Conservation (phyloP, 257 asterid genomes). For the Euphrasia confusa region DNA sequence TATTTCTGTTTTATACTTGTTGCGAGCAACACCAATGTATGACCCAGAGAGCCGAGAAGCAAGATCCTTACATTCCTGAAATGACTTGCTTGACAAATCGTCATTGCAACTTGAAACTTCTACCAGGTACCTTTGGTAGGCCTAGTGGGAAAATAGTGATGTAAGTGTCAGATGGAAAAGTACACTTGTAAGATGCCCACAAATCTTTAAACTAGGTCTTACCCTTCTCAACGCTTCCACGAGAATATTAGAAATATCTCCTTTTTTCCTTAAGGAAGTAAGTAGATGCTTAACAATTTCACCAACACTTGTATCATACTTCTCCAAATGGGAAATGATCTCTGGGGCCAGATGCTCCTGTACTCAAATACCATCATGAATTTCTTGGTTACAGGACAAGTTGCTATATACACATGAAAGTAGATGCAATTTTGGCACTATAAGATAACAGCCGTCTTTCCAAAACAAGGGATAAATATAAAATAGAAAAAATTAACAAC, state of each 20-base stretch:
- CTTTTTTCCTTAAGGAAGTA: constrained; percentile 65
- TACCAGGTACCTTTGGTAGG: constrained; percentile 53
- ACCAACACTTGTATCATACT: constrained; percentile 57
- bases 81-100: constrained; percentile 50
- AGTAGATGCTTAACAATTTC: constrained; percentile 87
- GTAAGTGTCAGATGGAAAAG: constrained; percentile 16
- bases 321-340: constrained; percentile 65
- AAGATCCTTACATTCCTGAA: constrained; percentile 75
- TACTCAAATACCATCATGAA: constrained; percentile 26
- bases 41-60: constrained; percentile 79
- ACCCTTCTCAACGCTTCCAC: constrained; percentile 77
- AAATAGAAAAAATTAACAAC: not conserved
- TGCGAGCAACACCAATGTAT: constrained; percentile 73
- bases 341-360: constrained; percentile 84
- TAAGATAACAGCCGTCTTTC: constrained; percentile 8
- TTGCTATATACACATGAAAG: not conserved
- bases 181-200: not conserved
- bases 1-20: constrained; percentile 67
- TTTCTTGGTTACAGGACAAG: constrained; percentile 18
- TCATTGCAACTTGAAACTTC: constrained; percentile 45
- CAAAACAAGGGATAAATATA: constrained; percentile 16
- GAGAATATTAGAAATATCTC: constrained; percentile 52
- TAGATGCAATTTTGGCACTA: not conserved
- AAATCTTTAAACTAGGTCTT: constrained; percentile 19
- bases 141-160: constrained; percentile 40